phyloP scores from a whole-genome alignment of 2,329 filamentous ascomycete genomes.

The Epichloe gansuensis region DNA sequence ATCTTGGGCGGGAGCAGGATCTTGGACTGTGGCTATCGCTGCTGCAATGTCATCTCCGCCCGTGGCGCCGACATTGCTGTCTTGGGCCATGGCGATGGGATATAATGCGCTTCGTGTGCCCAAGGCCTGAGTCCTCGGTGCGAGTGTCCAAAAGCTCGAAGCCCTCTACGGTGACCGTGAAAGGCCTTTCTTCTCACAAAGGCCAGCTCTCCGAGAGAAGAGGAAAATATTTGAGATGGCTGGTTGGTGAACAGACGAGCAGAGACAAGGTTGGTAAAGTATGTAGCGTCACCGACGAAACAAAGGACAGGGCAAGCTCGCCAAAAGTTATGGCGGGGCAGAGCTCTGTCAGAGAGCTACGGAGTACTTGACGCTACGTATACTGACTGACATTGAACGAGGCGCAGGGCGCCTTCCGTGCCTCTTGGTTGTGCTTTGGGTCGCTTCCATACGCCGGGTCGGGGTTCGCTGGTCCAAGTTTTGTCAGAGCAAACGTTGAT shows the following conservation, averaged over 20 bases:
- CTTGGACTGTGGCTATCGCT: neutral
- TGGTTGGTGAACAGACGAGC: neutral
- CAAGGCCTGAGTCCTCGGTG: neutral
- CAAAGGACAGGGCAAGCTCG: neutral
- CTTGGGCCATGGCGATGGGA: conserved; percentile 3
- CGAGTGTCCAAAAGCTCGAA: neutral
- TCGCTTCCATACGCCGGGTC: neutral
- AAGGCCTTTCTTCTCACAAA: neutral
- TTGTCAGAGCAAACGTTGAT: neutral
- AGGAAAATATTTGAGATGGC: neutral
- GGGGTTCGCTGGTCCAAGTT: neutral
- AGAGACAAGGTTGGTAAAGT: neutral
- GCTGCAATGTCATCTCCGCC: neutral
- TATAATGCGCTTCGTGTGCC: neutral
- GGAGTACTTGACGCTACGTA: too few relatives aligned
- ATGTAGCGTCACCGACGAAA: neutral
- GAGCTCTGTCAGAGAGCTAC: neutral
- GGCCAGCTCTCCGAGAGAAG: neutral
- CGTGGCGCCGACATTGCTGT: neutral
- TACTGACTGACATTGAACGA: too few relatives aligned
- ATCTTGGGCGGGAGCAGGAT: conserved; percentile 5
- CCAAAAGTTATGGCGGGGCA: neutral
- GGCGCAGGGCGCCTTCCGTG: neutral
- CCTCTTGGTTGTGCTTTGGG: neutral
- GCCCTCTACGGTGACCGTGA: neutral